Evolutionary conservation across 129 eudicot species (phyloP).

Genomic region (Kitagawia praeruptora): DNA sequence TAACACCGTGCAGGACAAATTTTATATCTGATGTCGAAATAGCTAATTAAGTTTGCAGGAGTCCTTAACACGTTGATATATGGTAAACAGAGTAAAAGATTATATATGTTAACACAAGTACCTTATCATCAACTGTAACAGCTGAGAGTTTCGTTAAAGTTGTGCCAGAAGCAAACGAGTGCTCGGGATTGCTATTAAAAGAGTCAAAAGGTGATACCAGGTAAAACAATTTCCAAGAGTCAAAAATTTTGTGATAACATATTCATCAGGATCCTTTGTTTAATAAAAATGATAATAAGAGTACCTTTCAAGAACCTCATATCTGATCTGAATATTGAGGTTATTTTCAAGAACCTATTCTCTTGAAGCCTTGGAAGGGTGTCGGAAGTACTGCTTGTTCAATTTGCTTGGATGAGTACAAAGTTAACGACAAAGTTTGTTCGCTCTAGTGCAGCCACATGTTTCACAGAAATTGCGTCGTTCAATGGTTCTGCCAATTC

Average conservation of each 20-base stretch:
- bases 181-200: conserved; percentile 77
- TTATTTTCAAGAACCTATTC: no score
- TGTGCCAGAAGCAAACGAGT: conserved; percentile 91
- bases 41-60: not conserved
- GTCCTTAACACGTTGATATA: not conserved
- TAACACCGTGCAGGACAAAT: not conserved
- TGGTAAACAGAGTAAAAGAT: not conserved
- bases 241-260: not conserved
- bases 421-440: no score
- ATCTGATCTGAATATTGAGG: conserved; percentile 83
- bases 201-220: conserved; percentile 19
- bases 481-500: no score
- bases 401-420: no score
- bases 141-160: conserved; percentile 85
- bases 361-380: no score
- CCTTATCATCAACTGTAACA: conserved; percentile 78
- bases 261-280: not conserved
- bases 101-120: not conserved
- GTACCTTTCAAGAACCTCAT: conserved; percentile 94
- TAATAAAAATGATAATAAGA: not conserved
- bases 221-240: conserved; percentile 9
- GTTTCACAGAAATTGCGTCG: no score
- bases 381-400: no score
- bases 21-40: not conserved
- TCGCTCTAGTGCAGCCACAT: no score